Percentiles rank a stretch among this genome's conserved stretches.
Evolutionary conservation across 2,329 filamentous ascomycete species (phyloP).

Genomic region (Ceratocystis eucalypticola): DNA sequence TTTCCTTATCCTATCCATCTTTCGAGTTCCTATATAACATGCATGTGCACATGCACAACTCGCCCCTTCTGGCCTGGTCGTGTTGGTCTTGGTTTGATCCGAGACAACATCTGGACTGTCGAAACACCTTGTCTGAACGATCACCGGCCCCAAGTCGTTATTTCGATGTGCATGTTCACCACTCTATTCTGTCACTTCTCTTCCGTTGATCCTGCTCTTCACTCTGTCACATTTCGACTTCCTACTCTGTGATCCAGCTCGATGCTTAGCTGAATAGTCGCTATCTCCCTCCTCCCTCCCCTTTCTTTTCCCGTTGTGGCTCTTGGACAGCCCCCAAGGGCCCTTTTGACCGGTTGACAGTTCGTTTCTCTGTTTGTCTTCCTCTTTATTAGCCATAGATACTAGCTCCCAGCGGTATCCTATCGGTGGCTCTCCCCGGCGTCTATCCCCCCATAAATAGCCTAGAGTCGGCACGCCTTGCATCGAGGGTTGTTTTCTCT

Average conservation of each 20-base stretch:
- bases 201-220: neutral
- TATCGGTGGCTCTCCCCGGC: neutral
- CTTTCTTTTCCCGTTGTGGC: neutral
- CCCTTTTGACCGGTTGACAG: neutral
- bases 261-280: neutral
- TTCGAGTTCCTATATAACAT: neutral
- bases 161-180: neutral
- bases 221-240: constrained; percentile 1
- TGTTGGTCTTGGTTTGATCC: neutral
- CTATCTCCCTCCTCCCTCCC: neutral
- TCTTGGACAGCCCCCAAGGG: neutral
- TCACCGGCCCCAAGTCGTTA: neutral
- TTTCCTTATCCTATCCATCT: neutral
- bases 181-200: constrained; percentile 7
- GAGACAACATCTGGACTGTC: neutral
- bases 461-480: neutral
- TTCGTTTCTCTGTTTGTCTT: neutral
- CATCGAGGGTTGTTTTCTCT: neutral
- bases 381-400: neutral
- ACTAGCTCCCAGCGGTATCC: neutral
- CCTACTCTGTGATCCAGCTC: neutral
- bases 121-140: neutral
- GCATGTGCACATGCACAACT: neutral
- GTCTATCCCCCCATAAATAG: neutral
- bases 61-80: neutral